phyloP scores from a whole-genome alignment of 257 asterid species.

The Knoxia roxburghii region DNA sequence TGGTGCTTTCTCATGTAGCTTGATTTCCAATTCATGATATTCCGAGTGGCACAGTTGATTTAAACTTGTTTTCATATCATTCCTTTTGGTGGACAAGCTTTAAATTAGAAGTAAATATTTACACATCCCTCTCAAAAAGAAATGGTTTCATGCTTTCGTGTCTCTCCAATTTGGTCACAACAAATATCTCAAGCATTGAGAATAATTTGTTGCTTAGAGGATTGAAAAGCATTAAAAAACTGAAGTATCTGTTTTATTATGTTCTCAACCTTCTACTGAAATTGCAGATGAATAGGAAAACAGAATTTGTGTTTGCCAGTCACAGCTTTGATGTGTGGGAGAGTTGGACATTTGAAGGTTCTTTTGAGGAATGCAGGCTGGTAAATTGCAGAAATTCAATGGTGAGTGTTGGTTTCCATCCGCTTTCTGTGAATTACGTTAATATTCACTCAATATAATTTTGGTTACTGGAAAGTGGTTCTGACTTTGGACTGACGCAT shows the following conservation, averaged over 20 bases:
- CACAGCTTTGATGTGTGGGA: slow-evolving; percentile 99
- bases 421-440: slow-evolving; percentile 7
- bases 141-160: not conserved
- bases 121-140: not conserved
- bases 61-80: not conserved
- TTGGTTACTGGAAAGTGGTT: not conserved
- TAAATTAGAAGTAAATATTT: not conserved
- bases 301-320: slow-evolving; percentile 96
- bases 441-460: slow-evolving; percentile 8
- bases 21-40: too few relatives aligned
- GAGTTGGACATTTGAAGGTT: slow-evolving; percentile 93
- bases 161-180: not conserved
- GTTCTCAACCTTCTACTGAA: not conserved
- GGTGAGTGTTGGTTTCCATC: slow-evolving; percentile 42
- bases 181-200: not conserved
- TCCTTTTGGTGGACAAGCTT: not conserved
- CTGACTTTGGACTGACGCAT: not conserved
- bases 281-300: slow-evolving; percentile 93
- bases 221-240: not conserved
- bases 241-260: not conserved
- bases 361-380: slow-evolving; percentile 83
- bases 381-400: slow-evolving; percentile 92
- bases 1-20: slow-evolving; percentile 1
- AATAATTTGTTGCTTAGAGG: not conserved
- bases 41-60: too few relatives aligned